Conservation (phyloP, 371 early-diverging fungal species). For the Mycotypha africana region DNA sequence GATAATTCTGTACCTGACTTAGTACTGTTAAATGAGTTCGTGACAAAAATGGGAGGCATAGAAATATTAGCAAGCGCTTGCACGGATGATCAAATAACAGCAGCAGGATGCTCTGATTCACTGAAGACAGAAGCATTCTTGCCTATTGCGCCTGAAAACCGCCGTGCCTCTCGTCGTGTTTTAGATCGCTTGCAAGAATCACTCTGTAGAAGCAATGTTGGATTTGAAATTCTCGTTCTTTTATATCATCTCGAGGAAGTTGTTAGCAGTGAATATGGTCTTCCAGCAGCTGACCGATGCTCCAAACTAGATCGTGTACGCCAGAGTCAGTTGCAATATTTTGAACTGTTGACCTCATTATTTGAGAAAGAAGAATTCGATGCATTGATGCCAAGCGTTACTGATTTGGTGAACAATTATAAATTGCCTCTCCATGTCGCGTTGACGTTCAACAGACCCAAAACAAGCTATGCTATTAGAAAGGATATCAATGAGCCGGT, state of each 20-base stretch:
- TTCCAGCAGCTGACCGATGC: constrained; percentile 50
- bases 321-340: constrained; percentile 55
- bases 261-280: constrained; percentile 45
- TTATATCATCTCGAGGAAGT: constrained; percentile 38
- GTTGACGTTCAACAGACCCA: constrained; percentile 69
- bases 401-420: constrained; percentile 52
- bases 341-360: constrained; percentile 57
- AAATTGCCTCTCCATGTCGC: constrained; percentile 68
- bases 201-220: constrained; percentile 51
- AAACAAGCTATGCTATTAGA: constrained; percentile 30
- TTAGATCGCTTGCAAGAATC: constrained; percentile 55
- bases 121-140: constrained; percentile 50
- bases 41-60: constrained; percentile 72
- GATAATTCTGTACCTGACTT: constrained; percentile 48
- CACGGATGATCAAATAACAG: constrained; percentile 55
- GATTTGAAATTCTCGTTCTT: constrained; percentile 51
- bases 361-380: constrained; percentile 57
- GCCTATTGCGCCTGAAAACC: constrained; percentile 39
- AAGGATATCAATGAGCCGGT: constrained; percentile 17
- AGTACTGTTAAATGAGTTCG: constrained; percentile 66
- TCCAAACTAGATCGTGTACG: constrained; percentile 39
- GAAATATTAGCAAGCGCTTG: constrained; percentile 49
- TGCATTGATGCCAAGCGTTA: constrained; percentile 53
- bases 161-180: constrained; percentile 52
- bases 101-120: constrained; percentile 66